A percentile compares a stretch with the other conserved stretches of the same genome.
These are phyloP conservation scores for Grifola frondosa DNA, from an alignment of 1,284 basidiomycete genomes.

Conservation along the genomic window DNA sequence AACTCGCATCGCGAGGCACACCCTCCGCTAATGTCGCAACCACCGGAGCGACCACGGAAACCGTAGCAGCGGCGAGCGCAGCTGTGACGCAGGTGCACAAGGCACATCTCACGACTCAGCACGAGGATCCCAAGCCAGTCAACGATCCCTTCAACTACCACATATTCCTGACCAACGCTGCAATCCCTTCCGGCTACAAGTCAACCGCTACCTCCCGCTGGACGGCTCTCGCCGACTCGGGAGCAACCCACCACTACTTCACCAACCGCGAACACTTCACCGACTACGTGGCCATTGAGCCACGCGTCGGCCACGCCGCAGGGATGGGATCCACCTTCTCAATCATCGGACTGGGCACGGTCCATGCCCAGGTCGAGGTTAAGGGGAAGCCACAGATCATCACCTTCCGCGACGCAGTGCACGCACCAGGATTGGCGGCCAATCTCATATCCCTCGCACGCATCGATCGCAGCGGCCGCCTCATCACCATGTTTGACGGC, in stretches of 20 bases:
- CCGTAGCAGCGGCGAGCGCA: too few species aligned
- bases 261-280: not conserved
- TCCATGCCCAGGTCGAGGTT: not conserved
- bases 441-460: slow-evolving; percentile 2
- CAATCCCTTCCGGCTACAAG: not conserved
- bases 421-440: slow-evolving; percentile 1
- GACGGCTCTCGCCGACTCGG: not conserved
- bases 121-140: too few species aligned
- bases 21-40: too few species aligned
- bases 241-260: slow-evolving; percentile 5
- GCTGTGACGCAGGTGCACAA: too few species aligned
- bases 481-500: not conserved
- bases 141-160: not conserved
- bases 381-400: not conserved
- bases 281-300: not conserved
- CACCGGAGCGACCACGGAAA: too few species aligned
- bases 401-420: not conserved
- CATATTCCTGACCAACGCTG: not conserved
- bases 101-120: too few species aligned
- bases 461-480: not conserved
- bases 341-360: slow-evolving; percentile 2
- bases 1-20: too few species aligned
- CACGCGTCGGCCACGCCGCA: not conserved
- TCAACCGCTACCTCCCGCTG: not conserved
- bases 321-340: not conserved